A percentile compares a stretch with the other conserved stretches of the same genome.
These are phyloP conservation scores for Penicillium sp. DNA, from an alignment of 2,329 filamentous ascomycete species.

Conservation along the genomic window DNA sequence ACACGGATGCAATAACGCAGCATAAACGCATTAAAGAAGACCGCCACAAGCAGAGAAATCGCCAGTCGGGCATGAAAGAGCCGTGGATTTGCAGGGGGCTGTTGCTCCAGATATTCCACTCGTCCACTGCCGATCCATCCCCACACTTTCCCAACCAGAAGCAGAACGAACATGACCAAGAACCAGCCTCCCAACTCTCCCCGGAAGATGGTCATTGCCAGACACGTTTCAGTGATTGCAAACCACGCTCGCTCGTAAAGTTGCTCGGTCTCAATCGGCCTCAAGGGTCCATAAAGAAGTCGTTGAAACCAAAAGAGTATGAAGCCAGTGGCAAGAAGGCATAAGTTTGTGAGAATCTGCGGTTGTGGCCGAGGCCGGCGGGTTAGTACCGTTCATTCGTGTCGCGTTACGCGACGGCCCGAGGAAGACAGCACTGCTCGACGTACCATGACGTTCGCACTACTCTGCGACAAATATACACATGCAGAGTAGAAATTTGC, in stretches of 20 bases:
- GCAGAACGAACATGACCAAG: conserved; percentile 87
- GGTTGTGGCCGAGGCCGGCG: conserved; percentile 3
- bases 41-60: conserved; percentile 69
- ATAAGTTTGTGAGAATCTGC: conserved; percentile 84
- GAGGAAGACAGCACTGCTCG: background rate
- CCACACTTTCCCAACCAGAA: conserved; percentile 95
- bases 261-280: conserved; percentile 92
- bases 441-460: conserved; percentile 81
- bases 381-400: conserved; percentile 6
- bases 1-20: conserved; percentile 74
- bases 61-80: conserved; percentile 81
- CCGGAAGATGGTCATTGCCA: conserved; percentile 97
- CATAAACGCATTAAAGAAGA: conserved; percentile 73
- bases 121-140: conserved; percentile 95
- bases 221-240: conserved; percentile 89
- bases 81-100: conserved; percentile 80
- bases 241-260: conserved; percentile 98
- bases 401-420: background rate
- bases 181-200: conserved; percentile 95
- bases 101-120: conserved; percentile 90
- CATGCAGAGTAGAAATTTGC: conserved; percentile 98
- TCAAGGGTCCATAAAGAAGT: conserved; percentile 81
- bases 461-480: conserved; percentile 94
- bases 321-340: conserved; percentile 71
- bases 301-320: conserved; percentile 84